phyloP scores from a whole-genome alignment of 306 rosid species.

The Canavalia ensiformis region DNA sequence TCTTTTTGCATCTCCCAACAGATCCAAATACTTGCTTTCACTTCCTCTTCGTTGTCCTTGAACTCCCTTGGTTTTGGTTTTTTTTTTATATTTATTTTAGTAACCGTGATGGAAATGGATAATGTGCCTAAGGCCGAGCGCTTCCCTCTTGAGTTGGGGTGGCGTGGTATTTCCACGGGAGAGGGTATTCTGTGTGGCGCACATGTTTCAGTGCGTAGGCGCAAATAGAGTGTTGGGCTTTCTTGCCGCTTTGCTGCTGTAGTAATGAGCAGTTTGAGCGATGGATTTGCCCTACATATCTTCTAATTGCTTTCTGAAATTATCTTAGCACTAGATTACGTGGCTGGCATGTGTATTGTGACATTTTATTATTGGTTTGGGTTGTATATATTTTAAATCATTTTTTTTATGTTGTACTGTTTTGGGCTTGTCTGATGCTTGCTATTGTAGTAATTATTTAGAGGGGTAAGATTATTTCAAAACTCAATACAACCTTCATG shows the following conservation, averaged over 20 bases:
- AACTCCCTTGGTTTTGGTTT: background rate
- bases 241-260: slow-evolving; percentile 52
- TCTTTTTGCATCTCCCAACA: too few relatives aligned
- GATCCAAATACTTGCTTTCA: background rate
- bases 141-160: slow-evolving; percentile 61
- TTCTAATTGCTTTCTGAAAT: background rate
- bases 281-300: slow-evolving; percentile 42
- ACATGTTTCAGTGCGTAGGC: slow-evolving; percentile 52
- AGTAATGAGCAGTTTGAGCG: slow-evolving; percentile 45
- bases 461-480: too few relatives aligned
- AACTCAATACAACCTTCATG: too few relatives aligned
- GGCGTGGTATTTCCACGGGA: slow-evolving; percentile 61
- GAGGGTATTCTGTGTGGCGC: slow-evolving; percentile 56
- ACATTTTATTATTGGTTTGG: too few relatives aligned
- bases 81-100: background rate
- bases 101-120: background rate
- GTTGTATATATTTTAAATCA: too few relatives aligned
- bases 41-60: background rate
- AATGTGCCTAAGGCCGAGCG: slow-evolving; percentile 58
- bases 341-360: background rate
- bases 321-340: background rate
- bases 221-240: slow-evolving; percentile 19
- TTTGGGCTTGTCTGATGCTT: too few relatives aligned
- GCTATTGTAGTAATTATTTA: too few relatives aligned
- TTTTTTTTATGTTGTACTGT: too few relatives aligned